A percentile compares a stretch with the other conserved stretches of the same genome.
phyloP scores from a whole-genome alignment of 208 protist genomes.

The Angomonas deanei region DNA sequence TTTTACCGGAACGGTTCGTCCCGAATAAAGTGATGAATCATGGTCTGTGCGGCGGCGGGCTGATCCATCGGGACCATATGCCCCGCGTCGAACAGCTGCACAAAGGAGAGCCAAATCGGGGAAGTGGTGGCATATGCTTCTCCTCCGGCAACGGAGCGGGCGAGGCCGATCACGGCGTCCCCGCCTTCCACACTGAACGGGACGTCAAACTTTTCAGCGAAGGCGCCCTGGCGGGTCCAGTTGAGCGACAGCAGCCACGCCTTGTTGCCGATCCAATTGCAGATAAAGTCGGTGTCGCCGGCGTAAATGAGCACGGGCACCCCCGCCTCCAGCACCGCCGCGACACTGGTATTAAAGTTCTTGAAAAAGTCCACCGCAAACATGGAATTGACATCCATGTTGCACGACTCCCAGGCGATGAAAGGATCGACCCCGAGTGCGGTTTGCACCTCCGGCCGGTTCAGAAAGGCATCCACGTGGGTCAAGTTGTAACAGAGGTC shows the following conservation, averaged over 20 bases:
- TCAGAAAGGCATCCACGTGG: constrained; percentile 42
- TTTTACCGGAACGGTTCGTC: constrained; percentile 14
- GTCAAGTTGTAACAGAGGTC: constrained; percentile 85
- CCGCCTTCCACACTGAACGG: constrained; percentile 6
- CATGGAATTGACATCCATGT: constrained; percentile 34
- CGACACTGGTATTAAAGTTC: constrained; percentile 60
- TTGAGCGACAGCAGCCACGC: constrained; percentile 57
- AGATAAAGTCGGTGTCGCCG: constrained; percentile 89
- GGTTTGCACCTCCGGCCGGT: constrained; percentile 34
- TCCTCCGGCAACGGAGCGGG: constrained; percentile 13
- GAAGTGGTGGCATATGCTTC: not conserved
- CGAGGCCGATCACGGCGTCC: constrained; percentile 10
- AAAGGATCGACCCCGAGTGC: constrained; percentile 44
- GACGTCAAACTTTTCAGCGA: constrained; percentile 25
- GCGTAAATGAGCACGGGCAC: constrained; percentile 89
- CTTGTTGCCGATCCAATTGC: constrained; percentile 90
- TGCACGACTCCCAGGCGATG: constrained; percentile 59
- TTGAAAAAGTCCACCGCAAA: constrained; percentile 70
- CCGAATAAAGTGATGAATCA: constrained; percentile 41
- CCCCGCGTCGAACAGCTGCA: constrained; percentile 55
- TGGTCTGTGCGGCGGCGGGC: constrained; percentile 27
- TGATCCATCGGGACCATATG: constrained; percentile 84
- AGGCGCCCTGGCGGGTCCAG: constrained; percentile 63
- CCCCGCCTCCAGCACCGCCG: constrained; percentile 40
- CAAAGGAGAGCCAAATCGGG: constrained; percentile 39